These are phyloP conservation scores for Pyrus bretschneideri DNA, from an alignment of 306 rosid genomes.

Conservation along the genomic window DNA sequence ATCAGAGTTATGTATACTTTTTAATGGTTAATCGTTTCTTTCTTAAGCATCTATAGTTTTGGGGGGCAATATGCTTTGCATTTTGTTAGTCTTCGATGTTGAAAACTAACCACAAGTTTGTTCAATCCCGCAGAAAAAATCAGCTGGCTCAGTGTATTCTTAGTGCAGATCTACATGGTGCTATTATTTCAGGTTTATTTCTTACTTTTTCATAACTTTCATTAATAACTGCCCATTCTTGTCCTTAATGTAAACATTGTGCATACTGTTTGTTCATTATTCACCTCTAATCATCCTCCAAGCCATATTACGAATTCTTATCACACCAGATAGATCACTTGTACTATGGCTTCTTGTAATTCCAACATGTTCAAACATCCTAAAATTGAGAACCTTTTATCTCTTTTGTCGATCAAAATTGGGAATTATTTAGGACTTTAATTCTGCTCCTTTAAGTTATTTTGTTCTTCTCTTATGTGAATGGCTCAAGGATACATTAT, in stretches of 20 bases:
- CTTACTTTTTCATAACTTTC: background rate
- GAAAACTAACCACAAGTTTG: slow-evolving; percentile 22
- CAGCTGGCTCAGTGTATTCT: slow-evolving; percentile 73
- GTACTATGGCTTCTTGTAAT: background rate
- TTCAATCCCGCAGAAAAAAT: slow-evolving; percentile 52
- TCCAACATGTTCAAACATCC: background rate
- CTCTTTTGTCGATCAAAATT: too few species aligned
- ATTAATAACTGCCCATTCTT: background rate
- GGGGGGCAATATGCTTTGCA: background rate
- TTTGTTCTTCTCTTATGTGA: background rate
- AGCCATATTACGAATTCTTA: background rate
- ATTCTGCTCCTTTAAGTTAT: too few species aligned
- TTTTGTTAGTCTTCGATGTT: background rate
- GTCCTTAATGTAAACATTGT: background rate
- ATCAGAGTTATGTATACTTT: slow-evolving; percentile 2
- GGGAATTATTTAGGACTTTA: too few species aligned
- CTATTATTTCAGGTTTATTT: slow-evolving; percentile 56
- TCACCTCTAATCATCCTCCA: background rate
- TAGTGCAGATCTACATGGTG: slow-evolving; percentile 83
- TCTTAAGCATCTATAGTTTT: background rate
- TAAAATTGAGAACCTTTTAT: too few species aligned
- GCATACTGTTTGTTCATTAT: background rate
- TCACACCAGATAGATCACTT: background rate
- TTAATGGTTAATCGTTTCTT: background rate
- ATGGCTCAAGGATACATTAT: background rate